A percentile compares a stretch with the other conserved stretches of the same genome.
Evolutionary conservation across 2,329 filamentous ascomycete species (phyloP).

Genomic region (Triangularia setosa): DNA sequence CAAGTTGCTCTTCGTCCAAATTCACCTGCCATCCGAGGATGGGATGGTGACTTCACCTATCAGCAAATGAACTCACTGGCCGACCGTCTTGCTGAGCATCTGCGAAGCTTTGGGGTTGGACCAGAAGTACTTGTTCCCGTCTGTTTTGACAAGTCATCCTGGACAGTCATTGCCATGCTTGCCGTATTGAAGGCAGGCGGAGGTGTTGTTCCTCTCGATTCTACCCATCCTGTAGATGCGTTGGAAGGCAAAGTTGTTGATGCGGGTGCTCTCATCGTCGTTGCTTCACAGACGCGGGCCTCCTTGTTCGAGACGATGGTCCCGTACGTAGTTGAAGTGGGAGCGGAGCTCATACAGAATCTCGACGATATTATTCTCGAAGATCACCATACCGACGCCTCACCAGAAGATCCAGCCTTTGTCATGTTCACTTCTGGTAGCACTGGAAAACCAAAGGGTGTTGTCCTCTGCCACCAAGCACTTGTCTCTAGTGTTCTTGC

Average conservation of each 20-base stretch:
- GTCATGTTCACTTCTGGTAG: constrained; percentile 54
- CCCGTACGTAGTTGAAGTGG: constrained; percentile 18
- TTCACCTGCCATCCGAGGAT: constrained; percentile 24
- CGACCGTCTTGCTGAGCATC: constrained; percentile 18
- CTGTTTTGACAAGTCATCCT: constrained; percentile 28
- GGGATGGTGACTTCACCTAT: constrained; percentile 24
- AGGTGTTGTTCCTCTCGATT: constrained; percentile 28
- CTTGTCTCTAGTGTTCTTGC: constrained; percentile 24
- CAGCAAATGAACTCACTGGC: constrained; percentile 20
- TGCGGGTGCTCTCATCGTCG: constrained; percentile 18
- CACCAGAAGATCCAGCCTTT: constrained; percentile 20
- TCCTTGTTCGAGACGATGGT: constrained; percentile 22
- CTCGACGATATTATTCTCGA: not conserved
- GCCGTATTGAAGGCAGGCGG: constrained; percentile 30
- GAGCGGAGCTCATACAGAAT: constrained; percentile 4
- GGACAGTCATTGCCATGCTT: constrained; percentile 26
- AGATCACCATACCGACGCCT: not conserved
- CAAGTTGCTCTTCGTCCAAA: constrained; percentile 30
- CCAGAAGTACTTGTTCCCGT: constrained; percentile 24
- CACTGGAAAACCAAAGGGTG: constrained; percentile 50
- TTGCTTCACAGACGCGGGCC: constrained; percentile 17
- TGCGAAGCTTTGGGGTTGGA: constrained; percentile 19
- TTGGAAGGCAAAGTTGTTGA: constrained; percentile 20
- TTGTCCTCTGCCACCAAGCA: constrained; percentile 35
- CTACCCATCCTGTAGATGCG: constrained; percentile 21